Conservation (phyloP, 1,284 basidiomycete genomes). For the Coniferiporia sulphurascens region DNA sequence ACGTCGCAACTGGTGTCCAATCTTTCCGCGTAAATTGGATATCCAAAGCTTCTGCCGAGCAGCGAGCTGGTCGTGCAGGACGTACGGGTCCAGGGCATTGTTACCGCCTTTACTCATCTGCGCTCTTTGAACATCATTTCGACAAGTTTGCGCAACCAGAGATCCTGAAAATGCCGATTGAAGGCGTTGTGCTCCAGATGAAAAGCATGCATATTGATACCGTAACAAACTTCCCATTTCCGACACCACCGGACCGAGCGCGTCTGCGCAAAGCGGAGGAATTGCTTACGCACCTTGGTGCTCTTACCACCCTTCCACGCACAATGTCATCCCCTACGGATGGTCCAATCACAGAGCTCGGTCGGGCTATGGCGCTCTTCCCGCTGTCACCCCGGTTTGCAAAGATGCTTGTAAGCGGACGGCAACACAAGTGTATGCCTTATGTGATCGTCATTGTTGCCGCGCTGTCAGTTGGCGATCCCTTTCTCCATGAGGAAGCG, state of each 20-base stretch:
- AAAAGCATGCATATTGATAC: slow-evolving; percentile 99
- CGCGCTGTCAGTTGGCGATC: slow-evolving; percentile 91
- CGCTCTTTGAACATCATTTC: slow-evolving; percentile 90
- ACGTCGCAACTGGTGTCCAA: slow-evolving; percentile 59
- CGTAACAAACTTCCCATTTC: slow-evolving; percentile 97
- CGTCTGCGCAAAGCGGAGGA: slow-evolving; percentile 81
- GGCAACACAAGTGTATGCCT: slow-evolving; percentile 88
- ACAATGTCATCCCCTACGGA: slow-evolving; percentile 32
- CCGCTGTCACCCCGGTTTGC: slow-evolving; percentile 92
- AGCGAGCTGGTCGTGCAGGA: slow-evolving; percentile 72
- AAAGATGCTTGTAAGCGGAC: slow-evolving; percentile 90
- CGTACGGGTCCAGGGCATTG: slow-evolving; percentile 78
- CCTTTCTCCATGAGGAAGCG: slow-evolving; percentile 84
- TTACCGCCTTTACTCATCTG: slow-evolving; percentile 70
- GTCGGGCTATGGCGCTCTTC: slow-evolving; percentile 88
- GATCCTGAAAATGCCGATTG: slow-evolving; percentile 94
- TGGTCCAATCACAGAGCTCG: slow-evolving; percentile 81
- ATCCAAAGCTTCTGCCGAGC: slow-evolving; percentile 71
- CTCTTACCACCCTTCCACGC: slow-evolving; percentile 42
- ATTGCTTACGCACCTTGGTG: slow-evolving; percentile 79
- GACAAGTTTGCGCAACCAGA: slow-evolving; percentile 86
- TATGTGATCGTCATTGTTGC: slow-evolving; percentile 93
- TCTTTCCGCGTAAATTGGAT: slow-evolving; percentile 72
- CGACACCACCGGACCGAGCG: slow-evolving; percentile 87
- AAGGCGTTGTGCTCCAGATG: slow-evolving; percentile 97